These are phyloP conservation scores for Pseudomicrostroma phylloplanum DNA, from an alignment of 1,284 basidiomycete species.

Conservation along the genomic window DNA sequence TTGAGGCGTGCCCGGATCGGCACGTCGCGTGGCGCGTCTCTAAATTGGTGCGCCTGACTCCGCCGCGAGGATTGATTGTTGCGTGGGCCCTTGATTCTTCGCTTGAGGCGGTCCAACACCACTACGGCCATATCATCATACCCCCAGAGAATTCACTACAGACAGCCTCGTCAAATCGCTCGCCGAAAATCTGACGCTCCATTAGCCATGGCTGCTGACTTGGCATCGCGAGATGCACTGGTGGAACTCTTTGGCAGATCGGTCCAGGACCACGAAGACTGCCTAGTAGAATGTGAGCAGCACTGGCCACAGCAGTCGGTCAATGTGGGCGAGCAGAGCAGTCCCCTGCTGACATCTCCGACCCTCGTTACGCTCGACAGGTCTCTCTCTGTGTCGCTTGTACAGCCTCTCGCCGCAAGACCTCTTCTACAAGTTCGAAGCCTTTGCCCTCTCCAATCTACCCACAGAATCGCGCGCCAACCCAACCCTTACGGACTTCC, in stretches of 20 bases:
- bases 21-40: no score
- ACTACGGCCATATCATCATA: no score
- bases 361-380: background rate
- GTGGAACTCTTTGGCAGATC: conserved; percentile 1
- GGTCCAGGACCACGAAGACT: background rate
- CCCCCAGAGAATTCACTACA: no score
- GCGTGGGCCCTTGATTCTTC: no score
- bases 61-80: no score
- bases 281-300: conserved; percentile 1
- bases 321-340: background rate
- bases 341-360: background rate
- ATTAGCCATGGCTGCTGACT: no score
- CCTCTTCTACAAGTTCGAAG: conserved; percentile 40
- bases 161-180: no score
- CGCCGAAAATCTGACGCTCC: no score
- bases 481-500: conserved; percentile 22
- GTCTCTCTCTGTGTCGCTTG: conserved; percentile 8
- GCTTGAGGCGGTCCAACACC: no score
- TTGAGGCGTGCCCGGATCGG: no score
- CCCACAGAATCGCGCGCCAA: conserved; percentile 20
- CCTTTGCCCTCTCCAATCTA: conserved; percentile 26
- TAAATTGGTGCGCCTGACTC: no score
- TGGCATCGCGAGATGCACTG: background rate
- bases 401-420: conserved; percentile 28
- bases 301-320: background rate